Conservation (phyloP, 306 rosid genomes). For the Cucumis melo region DNA sequence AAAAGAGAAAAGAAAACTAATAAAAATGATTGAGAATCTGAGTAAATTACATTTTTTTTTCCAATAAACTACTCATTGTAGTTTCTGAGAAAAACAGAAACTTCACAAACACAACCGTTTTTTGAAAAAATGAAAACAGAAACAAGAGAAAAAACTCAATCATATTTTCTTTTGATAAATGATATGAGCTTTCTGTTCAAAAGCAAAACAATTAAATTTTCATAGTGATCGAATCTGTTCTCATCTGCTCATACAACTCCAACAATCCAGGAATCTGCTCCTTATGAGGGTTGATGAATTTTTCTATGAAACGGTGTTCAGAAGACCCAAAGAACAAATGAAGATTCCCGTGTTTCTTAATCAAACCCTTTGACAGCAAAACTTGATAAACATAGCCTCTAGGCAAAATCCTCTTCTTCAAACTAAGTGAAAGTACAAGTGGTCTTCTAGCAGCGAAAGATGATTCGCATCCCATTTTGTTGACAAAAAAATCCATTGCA, state of each 20-base stretch:
- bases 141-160: too few relatives aligned
- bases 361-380: slow-evolving; percentile 21
- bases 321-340: not conserved
- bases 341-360: not conserved
- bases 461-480: slow-evolving; percentile 19
- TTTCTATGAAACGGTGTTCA: slow-evolving; percentile 10
- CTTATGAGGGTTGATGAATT: slow-evolving; percentile 9
- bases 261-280: slow-evolving; percentile 10
- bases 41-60: too few relatives aligned
- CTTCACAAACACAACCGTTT: too few relatives aligned
- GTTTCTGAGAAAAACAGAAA: too few relatives aligned
- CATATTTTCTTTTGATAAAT: too few relatives aligned
- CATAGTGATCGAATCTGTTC: not conserved
- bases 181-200: too few relatives aligned
- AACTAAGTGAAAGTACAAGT: slow-evolving; percentile 10
- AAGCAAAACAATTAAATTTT: too few relatives aligned
- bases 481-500: slow-evolving; percentile 25
- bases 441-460: not conserved
- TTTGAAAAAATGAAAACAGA: too few relatives aligned
- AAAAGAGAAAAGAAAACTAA: too few relatives aligned
- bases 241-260: slow-evolving; percentile 5
- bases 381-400: slow-evolving; percentile 19
- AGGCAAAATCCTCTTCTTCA: slow-evolving; percentile 30
- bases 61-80: too few relatives aligned
- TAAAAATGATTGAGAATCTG: too few relatives aligned